A percentile compares a stretch with the other conserved stretches of the same genome.
These are phyloP conservation scores for Zalaria sp. DNA, from an alignment of 2,329 filamentous ascomycete species.

Conservation along the genomic window DNA sequence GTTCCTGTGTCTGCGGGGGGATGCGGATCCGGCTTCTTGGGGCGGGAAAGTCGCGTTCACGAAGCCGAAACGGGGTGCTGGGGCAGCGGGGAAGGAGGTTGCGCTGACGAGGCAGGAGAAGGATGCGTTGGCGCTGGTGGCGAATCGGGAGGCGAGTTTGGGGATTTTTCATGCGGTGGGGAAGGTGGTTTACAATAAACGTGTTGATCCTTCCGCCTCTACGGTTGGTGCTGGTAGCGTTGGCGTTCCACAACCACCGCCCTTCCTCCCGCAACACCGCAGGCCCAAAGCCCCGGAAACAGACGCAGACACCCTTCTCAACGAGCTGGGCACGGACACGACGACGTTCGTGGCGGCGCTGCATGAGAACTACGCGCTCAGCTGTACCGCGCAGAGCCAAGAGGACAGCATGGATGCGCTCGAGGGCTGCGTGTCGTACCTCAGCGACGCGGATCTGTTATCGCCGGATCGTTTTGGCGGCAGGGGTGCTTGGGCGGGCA, in stretches of 20 bases:
- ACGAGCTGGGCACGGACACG: slow-evolving; percentile 85
- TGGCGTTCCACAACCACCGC: slow-evolving; percentile 27
- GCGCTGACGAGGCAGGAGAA: slow-evolving; percentile 63
- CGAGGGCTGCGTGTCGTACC: slow-evolving; percentile 69
- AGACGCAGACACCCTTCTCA: slow-evolving; percentile 56
- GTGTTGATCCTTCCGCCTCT: slow-evolving; percentile 41
- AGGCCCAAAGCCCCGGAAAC: slow-evolving; percentile 30
- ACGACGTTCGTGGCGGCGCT: slow-evolving; percentile 80
- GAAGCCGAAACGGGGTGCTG: slow-evolving; percentile 49
- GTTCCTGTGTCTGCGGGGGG: slow-evolving; percentile 76
- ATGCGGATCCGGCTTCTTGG: slow-evolving; percentile 54
- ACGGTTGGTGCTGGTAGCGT: background rate
- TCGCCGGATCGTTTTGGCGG: slow-evolving; percentile 59
- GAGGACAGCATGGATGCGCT: slow-evolving; percentile 58
- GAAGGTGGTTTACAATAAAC: slow-evolving; percentile 93
- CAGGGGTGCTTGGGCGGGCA: slow-evolving; percentile 33
- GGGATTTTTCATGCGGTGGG: slow-evolving; percentile 95
- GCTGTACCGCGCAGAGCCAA: slow-evolving; percentile 52
- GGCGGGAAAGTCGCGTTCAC: slow-evolving; percentile 58
- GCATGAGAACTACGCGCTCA: slow-evolving; percentile 86
- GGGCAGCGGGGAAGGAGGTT: slow-evolving; percentile 34
- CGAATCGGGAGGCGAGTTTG: slow-evolving; percentile 74
- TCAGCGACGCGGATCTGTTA: slow-evolving; percentile 81
- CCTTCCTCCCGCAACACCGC: slow-evolving; percentile 29
- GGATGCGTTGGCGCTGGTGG: slow-evolving; percentile 67